Evolutionary conservation across 495 filamentous ascomycete genomes (phyloP), one percentile per base, ranked within the genome.

Genomic region (Penicillium salamii): DNA sequence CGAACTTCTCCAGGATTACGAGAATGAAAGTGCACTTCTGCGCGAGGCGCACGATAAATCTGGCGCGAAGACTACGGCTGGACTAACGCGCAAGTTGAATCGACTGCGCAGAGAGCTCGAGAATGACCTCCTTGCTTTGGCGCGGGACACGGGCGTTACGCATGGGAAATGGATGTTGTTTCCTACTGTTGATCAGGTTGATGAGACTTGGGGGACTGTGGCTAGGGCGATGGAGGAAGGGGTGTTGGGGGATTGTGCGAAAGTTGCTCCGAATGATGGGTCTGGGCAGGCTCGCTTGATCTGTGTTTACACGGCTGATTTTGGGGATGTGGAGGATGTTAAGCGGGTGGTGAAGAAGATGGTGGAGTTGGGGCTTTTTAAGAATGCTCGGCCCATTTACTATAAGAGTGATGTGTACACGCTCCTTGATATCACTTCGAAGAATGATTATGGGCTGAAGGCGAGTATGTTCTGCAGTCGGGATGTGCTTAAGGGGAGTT

Each of bases 151-250:
- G 5, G 70, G 69, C n/a, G 75, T 80, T 14, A 76, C 72, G n/a
- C 65, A 67, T n/a, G 87, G 87, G 33, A 91, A 89, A 65, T 95
- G 90, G 90, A 88, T 96, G 87, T 55, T 95, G n/a, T 91, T 90
- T 57, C 79, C 81, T 2, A 55, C 66, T 3, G 49, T 63, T 5
- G 65, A 71, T 2, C 56, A 77, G n/a, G 78, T 90, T 9, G 79
- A 90, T 59, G 61, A 68, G 3, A 51, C 74, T 11, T 95, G 90
- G 90, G 67, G 55, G 2, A 67, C 66, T 14, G 67, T 96, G 3
- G 86, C 80, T 4, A 72, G 67, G 13, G 88, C 80, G 0, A 84
- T 86, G 17, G 74, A 76, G 13, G 67, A 77, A 14, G 82, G 84
- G 33, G 76, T 84, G 40, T 72, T 95, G 3, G 88, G 89, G 0